phyloP scores from a whole-genome alignment of 495 filamentous ascomycete species.

The Neurospora sp. region DNA sequence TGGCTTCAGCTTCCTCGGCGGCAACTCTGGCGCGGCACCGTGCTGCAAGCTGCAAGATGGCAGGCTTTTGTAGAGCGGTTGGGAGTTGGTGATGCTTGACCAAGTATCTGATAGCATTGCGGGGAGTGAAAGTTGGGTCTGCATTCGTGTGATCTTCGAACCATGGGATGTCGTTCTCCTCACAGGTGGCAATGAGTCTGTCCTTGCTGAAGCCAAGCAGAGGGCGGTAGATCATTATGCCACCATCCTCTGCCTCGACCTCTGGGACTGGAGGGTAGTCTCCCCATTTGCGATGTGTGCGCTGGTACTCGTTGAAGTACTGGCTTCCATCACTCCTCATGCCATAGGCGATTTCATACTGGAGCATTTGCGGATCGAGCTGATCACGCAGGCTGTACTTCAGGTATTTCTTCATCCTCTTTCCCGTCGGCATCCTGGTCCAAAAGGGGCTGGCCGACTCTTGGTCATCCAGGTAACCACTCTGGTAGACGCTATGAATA shows the following conservation, averaged over 20 bases:
- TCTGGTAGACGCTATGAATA: conserved; percentile 58
- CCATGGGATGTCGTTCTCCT: conserved; percentile 53
- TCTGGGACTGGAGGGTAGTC: not conserved
- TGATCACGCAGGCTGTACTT: conserved; percentile 11
- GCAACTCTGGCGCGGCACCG: conserved; percentile 23
- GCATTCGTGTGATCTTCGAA: conserved; percentile 82
- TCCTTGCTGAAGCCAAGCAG: conserved; percentile 65
- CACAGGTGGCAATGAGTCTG: conserved; percentile 61
- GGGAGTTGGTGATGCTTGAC: conserved; percentile 51
- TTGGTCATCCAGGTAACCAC: conserved; percentile 45
- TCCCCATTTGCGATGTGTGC: not conserved
- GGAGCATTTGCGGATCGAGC: conserved; percentile 9
- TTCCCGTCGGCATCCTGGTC: conserved; percentile 10
- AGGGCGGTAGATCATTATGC: conserved; percentile 63
- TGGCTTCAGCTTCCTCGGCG: conserved; percentile 24
- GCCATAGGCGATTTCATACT: conserved; percentile 4
- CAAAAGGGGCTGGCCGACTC: conserved; percentile 12
- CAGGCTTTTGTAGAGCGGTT: conserved; percentile 52
- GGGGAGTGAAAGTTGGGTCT: conserved; percentile 61
- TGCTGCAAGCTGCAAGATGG: conserved; percentile 47
- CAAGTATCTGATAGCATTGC: conserved; percentile 72
- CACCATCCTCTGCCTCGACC: conserved; percentile 51
- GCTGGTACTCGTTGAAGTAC: conserved; percentile 15
- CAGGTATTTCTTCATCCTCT: conserved; percentile 7
- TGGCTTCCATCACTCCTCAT: conserved; percentile 1